Base-by-base conservation (phyloP, 176 grass and related monocot genomes). In the Hsuehochloa calcarea region DNA sequence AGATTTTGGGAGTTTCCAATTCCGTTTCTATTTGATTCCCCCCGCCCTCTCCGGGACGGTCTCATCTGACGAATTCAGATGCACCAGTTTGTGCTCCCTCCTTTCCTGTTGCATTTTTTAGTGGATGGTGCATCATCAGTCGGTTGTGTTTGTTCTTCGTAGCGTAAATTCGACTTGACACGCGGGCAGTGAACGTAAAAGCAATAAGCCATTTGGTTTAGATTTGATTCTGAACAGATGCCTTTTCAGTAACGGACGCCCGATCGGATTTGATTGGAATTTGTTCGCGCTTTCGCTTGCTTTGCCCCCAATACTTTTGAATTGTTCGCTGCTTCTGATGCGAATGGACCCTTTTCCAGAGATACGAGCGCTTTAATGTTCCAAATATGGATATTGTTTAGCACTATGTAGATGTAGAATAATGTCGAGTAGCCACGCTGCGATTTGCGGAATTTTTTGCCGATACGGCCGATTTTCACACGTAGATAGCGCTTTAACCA, bases 371-470 rank as follows among this genome's bases (percentile, higher is more conserved):
- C 55, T 47, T 49, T 78, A 50, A 16, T 7, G 46, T 63, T 44
- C 1, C 23, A 74, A 60, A 41, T 23, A 10, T 16, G 22, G 65
- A 27, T 71, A 72, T 61, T 67, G 16, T 22, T 43, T 79, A 51
- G 47, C 39, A 35, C 38, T 56, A 26, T 27, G 68, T 81, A 25
- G 38, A 20, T 22, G 70, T 46, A 38, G 74, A 82, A 82, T 86
- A 65, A 79, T 79, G 40, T 68, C n/a, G 39, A 19, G 12, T 47
- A 47, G 77, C 34, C 84, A 79, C 80, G 79, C 39, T 80, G 68
- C 58, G 0, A 40, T 10, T 25, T 3, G 38, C 1, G n/a, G n/a
- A n/a, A n/a, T n/a, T n/a, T n/a, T n/a, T n/a, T n/a, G n/a, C n/a
- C n/a, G n/a, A n/a, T n/a, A n/a, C n/a, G n/a, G n/a, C n/a, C n/a